Percentiles rank a stretch among this genome's conserved stretches.
phyloP scores from a whole-genome alignment of 192 early-diverging fungal species.

The Backusella parvicylindrica region DNA sequence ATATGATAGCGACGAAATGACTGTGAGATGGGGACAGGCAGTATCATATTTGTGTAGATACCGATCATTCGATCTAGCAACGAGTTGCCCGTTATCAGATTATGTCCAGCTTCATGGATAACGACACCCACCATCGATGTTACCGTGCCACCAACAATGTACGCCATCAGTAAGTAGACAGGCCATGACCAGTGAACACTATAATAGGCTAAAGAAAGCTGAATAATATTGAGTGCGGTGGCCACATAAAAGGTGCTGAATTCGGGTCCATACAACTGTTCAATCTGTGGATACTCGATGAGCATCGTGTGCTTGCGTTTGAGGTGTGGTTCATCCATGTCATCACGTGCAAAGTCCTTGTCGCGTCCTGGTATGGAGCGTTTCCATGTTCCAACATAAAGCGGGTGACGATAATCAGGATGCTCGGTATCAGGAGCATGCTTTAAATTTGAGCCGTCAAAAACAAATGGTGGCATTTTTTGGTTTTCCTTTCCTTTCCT shows the following conservation, averaged over 20 bases:
- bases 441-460: conserved; percentile 1
- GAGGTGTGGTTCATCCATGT: conserved; percentile 92
- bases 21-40: conserved; percentile 74
- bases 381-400: conserved; percentile 80
- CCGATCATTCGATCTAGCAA: conserved; percentile 81
- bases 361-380: conserved; percentile 70
- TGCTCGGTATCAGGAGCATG: neutral
- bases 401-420: conserved; percentile 69
- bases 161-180: conserved; percentile 62
- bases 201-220: conserved; percentile 75
- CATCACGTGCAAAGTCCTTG: conserved; percentile 74
- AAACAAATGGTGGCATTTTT: conserved; percentile 24
- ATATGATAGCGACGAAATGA: conserved; percentile 87
- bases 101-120: conserved; percentile 93
- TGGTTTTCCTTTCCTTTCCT: no score
- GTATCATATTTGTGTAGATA: conserved; percentile 80
- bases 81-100: conserved; percentile 66
- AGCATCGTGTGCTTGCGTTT: conserved; percentile 87
- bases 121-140: conserved; percentile 79
- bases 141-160: conserved; percentile 79
- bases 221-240: conserved; percentile 56
- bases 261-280: conserved; percentile 79
- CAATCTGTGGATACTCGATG: conserved; percentile 81
- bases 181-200: conserved; percentile 63
- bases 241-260: conserved; percentile 73